Base-by-base conservation (phyloP, 139 green algal genomes). In the Micractinium conductrix region DNA sequence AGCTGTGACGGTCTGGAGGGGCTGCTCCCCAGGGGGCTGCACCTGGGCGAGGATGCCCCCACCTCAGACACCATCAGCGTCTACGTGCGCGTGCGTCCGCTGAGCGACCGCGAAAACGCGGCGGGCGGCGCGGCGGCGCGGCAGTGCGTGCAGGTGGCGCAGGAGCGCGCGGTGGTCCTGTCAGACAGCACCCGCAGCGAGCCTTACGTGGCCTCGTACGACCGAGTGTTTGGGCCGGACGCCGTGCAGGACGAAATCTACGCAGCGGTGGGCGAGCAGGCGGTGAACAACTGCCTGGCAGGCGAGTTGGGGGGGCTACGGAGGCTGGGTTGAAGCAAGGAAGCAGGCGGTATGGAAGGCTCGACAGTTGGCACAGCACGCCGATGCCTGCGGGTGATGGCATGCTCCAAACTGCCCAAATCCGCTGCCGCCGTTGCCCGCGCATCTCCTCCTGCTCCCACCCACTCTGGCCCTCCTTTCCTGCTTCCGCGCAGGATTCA, bases 201-300 rank as follows among this genome's bases (percentile, higher is more conserved):
- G 22, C 78, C 87, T 8, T 82, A 81, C 55, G 48, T 45, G 35
- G 91, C 91, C 43, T 85, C 80, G 3, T 94, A 93, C 74, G 93
- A 96, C 86, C 76, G 38, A 19, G 91, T 95, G 16, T 81, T 93
- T 40, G 85, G 79, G 0, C 78, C 81, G 30, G 60, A 87, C 17
- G 90, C 87, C 9, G 82, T 60, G 9, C 93, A 96, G 89, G 79
- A 88, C n/a, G 86, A 91, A 55, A 76, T 95, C 9, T 96, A 92
- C 85, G 85, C 88, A 88, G 92, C 92, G 42, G 91, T 87, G 21
- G 94, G 93, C 30, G 65, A 86, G 26, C 87, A 91, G 22, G 90
- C 92, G 62, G 93, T 97, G 42, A 88, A 95, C 68, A 93, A 96
- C 88, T 93, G 89, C 78, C 85, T 97, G 79, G 80, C 75, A 8